phyloP scores from a whole-genome alignment of 1,284 basidiomycete genomes.

The Ustilago bromivora region DNA sequence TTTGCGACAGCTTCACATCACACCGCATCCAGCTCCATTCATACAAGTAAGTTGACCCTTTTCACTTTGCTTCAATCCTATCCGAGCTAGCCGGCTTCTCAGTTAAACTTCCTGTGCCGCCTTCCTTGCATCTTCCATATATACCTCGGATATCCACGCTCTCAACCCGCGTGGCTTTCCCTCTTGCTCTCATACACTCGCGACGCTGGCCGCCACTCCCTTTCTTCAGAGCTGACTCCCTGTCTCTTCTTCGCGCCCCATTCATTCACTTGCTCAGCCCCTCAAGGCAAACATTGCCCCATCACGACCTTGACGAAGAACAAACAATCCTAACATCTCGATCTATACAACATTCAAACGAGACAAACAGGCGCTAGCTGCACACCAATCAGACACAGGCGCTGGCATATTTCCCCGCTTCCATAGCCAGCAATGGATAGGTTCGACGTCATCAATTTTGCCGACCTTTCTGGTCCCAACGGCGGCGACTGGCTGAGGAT shows the following conservation, averaged over 20 bases:
- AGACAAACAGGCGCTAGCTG: not conserved
- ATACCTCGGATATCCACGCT: constrained; percentile 6
- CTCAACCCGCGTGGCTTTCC: not conserved
- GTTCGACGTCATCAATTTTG: constrained; percentile 66
- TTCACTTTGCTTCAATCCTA: not conserved
- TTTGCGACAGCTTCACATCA: constrained; percentile 16
- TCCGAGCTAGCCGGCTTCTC: constrained; percentile 7
- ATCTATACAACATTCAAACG: not conserved
- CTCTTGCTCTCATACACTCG: constrained; percentile 8
- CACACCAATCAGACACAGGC: not conserved
- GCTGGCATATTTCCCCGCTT: not conserved
- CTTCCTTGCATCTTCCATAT: constrained; percentile 11
- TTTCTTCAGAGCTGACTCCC: constrained; percentile 9
- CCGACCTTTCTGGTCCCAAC: constrained; percentile 60
- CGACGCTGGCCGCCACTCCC: constrained; percentile 22
- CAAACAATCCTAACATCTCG: not conserved
- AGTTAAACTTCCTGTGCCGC: not conserved
- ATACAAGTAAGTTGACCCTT: not conserved
- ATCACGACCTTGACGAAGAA: constrained; percentile 13
- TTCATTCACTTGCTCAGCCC: not conserved
- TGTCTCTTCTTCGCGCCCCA: not conserved
- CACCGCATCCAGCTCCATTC: constrained; percentile 26
- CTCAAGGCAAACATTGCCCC: not conserved
- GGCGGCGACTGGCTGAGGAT: constrained; percentile 62
- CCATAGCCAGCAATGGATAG: constrained; percentile 52